A percentile compares a stretch with the other conserved stretches of the same genome.
These are phyloP conservation scores for Monocercomonoides exilis DNA, from an alignment of 78 protist species.

Conservation along the genomic window DNA sequence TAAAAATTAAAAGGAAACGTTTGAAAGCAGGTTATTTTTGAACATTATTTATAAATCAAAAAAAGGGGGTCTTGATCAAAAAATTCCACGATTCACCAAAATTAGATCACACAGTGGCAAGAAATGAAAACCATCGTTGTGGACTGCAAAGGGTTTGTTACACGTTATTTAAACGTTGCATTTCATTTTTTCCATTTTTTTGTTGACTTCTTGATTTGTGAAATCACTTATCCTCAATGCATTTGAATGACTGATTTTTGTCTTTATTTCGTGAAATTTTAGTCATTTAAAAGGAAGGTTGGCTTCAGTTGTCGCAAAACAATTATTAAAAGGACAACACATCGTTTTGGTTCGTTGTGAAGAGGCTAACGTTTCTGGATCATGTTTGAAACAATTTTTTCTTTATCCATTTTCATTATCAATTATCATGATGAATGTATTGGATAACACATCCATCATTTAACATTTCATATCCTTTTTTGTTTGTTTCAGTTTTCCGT, in stretches of 20 bases:
- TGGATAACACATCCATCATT: neutral
- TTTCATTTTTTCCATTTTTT: neutral
- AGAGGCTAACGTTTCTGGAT: slow-evolving; percentile 80
- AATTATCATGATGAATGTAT: neutral
- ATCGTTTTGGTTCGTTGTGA: slow-evolving; percentile 80
- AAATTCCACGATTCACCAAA: no score
- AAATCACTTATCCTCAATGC: no score
- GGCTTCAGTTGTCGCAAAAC: slow-evolving; percentile 91
- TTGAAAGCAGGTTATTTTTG: no score
- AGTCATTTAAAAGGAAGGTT: slow-evolving; percentile 96
- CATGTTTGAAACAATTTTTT: neutral
- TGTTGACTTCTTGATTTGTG: neutral
- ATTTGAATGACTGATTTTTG: neutral
- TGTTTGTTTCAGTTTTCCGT: neutral
- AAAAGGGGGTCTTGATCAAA: no score
- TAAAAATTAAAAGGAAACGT: no score
- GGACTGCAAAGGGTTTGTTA: neutral
- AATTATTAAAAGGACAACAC: slow-evolving; percentile 80
- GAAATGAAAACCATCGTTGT: neutral
- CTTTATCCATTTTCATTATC: neutral
- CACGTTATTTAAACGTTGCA: neutral
- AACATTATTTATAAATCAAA: no score
- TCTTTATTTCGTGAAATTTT: neutral
- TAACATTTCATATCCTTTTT: neutral
- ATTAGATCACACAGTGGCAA: no score